Evolutionary conservation across 805 yeast genomes (phyloP), one percentile per base, ranked within the genome.

Genomic region (Martiniozyma abietophila): DNA sequence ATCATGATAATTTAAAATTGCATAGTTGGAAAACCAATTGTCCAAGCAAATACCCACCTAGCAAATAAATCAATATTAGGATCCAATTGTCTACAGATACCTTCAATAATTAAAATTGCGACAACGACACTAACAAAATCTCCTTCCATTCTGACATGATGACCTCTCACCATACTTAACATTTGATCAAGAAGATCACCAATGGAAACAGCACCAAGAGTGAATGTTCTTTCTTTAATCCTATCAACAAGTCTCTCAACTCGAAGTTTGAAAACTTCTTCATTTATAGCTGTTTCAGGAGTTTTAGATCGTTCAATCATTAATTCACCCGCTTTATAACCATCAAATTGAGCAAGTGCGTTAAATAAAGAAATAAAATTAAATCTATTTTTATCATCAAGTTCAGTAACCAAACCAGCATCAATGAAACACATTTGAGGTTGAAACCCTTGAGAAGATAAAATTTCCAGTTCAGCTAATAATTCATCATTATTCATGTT

Each of bases 131-230:
- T 85, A 27, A 92, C 77, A 51, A 92, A 92, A 56, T 92, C 98
- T 6, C 95, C 94, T 52, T 92, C 99, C 95, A 92, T 82, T 51
- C 96, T 69, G 16, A 92, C 98, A 56, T 92, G 99, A 56, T 92
- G 98, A 8, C 66, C 63, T 41, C 97, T 65, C 14, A 92, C 97
- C 96, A 92, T 86, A 3, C 77, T 65, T 39, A 92, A 66, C 67
- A 89, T 88, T 49, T 76, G 80, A 46, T 85, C 92, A 38, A 92
- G 64, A 38, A 92, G 62, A 49, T 88, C 96, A 4, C 97, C 96
- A 42, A 92, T 83, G 24, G 89, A 81, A 10, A 92, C 79, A 30
- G 85, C 81, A 0, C 97, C 97, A 34, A 92, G 62, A 1, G 96
- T 83, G 51, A 92, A 92, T 0, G 98, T 92, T 36, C 95, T 66